Conservation (phyloP, 768 basidiomycete genomes). For the Fomitopsis pulvina region DNA sequence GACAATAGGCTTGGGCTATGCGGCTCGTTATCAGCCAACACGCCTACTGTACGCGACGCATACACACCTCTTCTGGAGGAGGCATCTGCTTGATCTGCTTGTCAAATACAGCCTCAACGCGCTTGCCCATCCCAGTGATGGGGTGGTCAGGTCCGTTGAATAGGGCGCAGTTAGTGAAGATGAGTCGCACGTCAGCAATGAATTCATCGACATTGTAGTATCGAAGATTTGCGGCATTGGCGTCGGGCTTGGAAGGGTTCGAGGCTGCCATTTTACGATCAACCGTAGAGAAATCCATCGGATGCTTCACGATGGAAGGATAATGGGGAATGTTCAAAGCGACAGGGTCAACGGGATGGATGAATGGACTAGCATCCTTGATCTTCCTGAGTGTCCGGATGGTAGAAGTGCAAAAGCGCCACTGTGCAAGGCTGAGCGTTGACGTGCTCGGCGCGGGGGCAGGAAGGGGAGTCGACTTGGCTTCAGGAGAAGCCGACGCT, state of each 20-base stretch:
- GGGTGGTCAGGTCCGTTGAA: slow-evolving; percentile 94
- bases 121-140: slow-evolving; percentile 73
- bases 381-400: slow-evolving; percentile 80
- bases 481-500: slow-evolving; percentile 34
- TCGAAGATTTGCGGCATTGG: slow-evolving; percentile 63
- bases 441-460: slow-evolving; percentile 20
- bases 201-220: slow-evolving; percentile 79
- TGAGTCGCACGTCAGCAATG: slow-evolving; percentile 74
- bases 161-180: slow-evolving; percentile 81
- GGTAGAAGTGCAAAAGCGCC: slow-evolving; percentile 72
- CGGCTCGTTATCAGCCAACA: slow-evolving; percentile 16
- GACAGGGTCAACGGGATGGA: slow-evolving; percentile 83
- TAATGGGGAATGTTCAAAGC: slow-evolving; percentile 86
- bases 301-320: slow-evolving; percentile 73
- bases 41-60: not conserved
- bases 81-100: slow-evolving; percentile 85
- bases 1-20: slow-evolving; percentile 36
- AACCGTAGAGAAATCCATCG: slow-evolving; percentile 92
- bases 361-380: slow-evolving; percentile 78
- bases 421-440: slow-evolving; percentile 62
- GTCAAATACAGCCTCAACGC: slow-evolving; percentile 80
- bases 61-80: slow-evolving; percentile 62
- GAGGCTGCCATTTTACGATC: slow-evolving; percentile 82
- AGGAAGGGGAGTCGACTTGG: slow-evolving; percentile 11
- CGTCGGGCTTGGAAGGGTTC: slow-evolving; percentile 72